phyloP scores from a whole-genome alignment of 2,329 filamentous ascomycete genomes.

The Bertia moriformis region DNA sequence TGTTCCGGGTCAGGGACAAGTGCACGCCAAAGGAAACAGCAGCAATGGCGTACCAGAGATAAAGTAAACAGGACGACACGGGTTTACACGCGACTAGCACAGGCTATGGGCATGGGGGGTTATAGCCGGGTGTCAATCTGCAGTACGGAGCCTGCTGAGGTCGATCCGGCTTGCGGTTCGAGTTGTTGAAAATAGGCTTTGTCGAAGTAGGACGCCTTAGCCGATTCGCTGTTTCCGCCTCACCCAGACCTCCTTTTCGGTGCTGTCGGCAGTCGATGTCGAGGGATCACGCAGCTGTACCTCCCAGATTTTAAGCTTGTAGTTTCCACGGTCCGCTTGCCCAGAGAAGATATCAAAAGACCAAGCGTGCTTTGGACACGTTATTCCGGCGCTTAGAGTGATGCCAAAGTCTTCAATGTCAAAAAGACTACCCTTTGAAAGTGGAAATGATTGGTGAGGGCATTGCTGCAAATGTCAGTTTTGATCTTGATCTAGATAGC shows the following conservation, averaged over 20 bases:
- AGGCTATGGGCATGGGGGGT: too few species aligned
- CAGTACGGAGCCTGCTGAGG: too few species aligned
- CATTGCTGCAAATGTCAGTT: slow-evolving; percentile 31
- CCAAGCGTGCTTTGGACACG: slow-evolving; percentile 58
- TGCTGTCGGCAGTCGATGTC: slow-evolving; percentile 2
- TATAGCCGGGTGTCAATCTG: too few species aligned
- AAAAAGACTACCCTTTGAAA: slow-evolving; percentile 47
- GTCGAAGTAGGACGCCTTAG: too few species aligned
- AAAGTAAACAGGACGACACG: too few species aligned
- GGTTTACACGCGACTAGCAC: too few species aligned
- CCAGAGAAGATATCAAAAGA: slow-evolving; percentile 57
- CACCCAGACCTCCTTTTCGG: slow-evolving; percentile 24
- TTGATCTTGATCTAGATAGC: slow-evolving; percentile 2
- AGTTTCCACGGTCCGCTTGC: slow-evolving; percentile 42
- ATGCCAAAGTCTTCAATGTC: slow-evolving; percentile 64
- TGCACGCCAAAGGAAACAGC: too few species aligned
- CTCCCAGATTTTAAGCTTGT: slow-evolving; percentile 50
- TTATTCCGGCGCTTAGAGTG: slow-evolving; percentile 43
- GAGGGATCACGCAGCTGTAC: slow-evolving; percentile 32
- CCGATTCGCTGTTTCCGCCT: slow-evolving; percentile 22
- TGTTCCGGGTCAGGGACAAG: too few species aligned
- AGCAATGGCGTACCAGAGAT: too few species aligned
- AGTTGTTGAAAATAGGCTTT: too few species aligned
- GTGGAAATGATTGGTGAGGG: slow-evolving; percentile 51
- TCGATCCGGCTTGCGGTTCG: too few species aligned